Evolutionary conservation across 2,329 filamentous ascomycete species (phyloP), one percentile per base, ranked within the genome.

Genomic region (Aspergillus piperis): DNA sequence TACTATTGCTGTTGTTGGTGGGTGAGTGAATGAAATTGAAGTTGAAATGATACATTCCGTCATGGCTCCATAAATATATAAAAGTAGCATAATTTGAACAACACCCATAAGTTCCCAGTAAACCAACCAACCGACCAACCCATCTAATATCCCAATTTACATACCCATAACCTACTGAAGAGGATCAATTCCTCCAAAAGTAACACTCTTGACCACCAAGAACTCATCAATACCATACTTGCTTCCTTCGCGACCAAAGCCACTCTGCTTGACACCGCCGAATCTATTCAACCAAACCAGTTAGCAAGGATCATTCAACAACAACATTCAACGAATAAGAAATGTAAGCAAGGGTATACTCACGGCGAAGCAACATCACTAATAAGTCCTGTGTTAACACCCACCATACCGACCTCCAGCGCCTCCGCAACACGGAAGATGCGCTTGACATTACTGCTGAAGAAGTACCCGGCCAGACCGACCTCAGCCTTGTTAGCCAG

Each of bases 401-500:
- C 80, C 63, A 82, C 77, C 80, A 82, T 82, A 41, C 80, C 80
- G 36, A 81, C 78, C 63, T 82, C 80, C 57, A 82, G 64, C 6
- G 84, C 83, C 69, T 88, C 86, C 0, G 86, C 85, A 47, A 88
- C 81, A 47, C 86, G 77, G 75, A 86, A 88, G 59, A 83, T 80
- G 27, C 86, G 77, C 66, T 83, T 81, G 5, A 88, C 70, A 65
- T 88, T 84, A 49, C 77, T 80, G 64, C 83, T 92, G 82, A 91
- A 98, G 81, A 99, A 96, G 80, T 98, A 98, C 0, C 91, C 94
- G 0, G 94, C 95, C 38, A 99, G 83, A 1, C 95, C 95, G 39
- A 98, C 93, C 55, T 94, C 88, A 1, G 91, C 83, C 44, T 81
- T 77, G 77, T 99, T 99, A 3, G 95, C 94, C 66, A 94, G 79